Evolutionary conservation across 805 yeast genomes (phyloP).

Genomic region (Saccharomycopsis javanensis): DNA sequence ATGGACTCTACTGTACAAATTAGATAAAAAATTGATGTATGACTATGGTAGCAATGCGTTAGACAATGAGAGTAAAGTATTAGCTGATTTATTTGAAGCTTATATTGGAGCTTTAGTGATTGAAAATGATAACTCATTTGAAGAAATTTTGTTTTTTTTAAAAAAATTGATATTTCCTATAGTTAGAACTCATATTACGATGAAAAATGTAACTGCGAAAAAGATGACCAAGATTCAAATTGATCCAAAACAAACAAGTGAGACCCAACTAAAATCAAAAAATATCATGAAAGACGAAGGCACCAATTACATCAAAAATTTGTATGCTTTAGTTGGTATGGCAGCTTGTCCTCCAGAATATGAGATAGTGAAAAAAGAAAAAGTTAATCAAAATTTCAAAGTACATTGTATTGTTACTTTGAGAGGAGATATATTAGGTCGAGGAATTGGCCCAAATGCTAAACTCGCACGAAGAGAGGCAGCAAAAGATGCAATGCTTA

Average conservation of each 20-base stretch:
- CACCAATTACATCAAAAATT: constrained; percentile 4
- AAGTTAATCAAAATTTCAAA: not conserved
- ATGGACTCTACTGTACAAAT: constrained; percentile 60
- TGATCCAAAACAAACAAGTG: not conserved
- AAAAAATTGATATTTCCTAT: constrained; percentile 1
- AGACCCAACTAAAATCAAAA: not conserved
- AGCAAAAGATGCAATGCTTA: constrained; percentile 67
- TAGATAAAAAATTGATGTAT: constrained; percentile 45
- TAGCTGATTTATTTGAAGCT: constrained; percentile 90
- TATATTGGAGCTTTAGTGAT: constrained; percentile 68
- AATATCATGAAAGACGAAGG: not conserved
- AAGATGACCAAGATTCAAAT: not conserved
- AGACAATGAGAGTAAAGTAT: constrained; percentile 52
- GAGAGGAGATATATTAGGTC: constrained; percentile 32
- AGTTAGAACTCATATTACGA: not conserved
- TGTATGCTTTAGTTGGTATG: constrained; percentile 16
- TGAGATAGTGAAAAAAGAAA: not conserved
- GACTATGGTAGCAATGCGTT: constrained; percentile 27
- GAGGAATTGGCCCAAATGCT: constrained; percentile 57
- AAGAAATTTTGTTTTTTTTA: constrained; percentile 27
- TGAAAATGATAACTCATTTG: constrained; percentile 31
- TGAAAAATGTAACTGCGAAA: not conserved
- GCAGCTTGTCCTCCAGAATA: constrained; percentile 14
- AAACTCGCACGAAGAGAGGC: constrained; percentile 80
- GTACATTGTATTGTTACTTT: not conserved